phyloP scores from a whole-genome alignment of 202 grass and related monocot species.

The Setaria italica region DNA sequence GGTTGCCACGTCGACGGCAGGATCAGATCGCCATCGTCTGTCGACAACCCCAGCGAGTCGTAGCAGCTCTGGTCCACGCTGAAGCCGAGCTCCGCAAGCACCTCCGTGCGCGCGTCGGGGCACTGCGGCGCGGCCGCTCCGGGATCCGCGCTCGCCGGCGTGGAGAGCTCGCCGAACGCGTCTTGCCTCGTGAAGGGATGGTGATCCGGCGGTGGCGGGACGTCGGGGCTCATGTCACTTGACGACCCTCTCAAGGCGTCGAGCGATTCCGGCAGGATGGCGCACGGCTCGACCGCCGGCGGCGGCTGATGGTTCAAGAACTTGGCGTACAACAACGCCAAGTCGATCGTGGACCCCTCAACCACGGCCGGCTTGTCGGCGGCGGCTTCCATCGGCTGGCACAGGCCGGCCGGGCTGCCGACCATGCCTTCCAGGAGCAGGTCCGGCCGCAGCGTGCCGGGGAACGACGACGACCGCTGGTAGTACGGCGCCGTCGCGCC shows the following conservation, averaged over 20 bases:
- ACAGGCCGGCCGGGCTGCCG: slow-evolving; percentile 4
- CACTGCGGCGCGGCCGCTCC: slow-evolving; percentile 17
- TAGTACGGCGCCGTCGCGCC: slow-evolving; percentile 1
- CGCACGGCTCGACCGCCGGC: slow-evolving; percentile 2
- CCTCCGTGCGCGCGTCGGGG: background rate
- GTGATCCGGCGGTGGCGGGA: slow-evolving; percentile 1
- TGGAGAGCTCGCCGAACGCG: slow-evolving; percentile 37
- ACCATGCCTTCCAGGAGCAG: slow-evolving; percentile 67
- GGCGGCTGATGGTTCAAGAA: slow-evolving; percentile 61
- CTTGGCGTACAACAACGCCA: slow-evolving; percentile 80
- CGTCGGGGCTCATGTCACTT: slow-evolving; percentile 35
- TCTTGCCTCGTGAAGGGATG: slow-evolving; percentile 28
- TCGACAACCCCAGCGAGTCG: slow-evolving; percentile 55
- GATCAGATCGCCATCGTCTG: slow-evolving; percentile 51
- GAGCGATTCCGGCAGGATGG: slow-evolving; percentile 36
- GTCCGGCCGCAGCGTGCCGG: slow-evolving; percentile 63
- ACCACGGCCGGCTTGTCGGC: slow-evolving; percentile 10
- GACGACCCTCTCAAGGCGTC: slow-evolving; percentile 49
- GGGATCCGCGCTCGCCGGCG: slow-evolving; percentile 34
- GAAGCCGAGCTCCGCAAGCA: slow-evolving; percentile 50
- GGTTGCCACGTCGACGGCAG: slow-evolving; percentile 46
- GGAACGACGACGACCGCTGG: slow-evolving; percentile 13
- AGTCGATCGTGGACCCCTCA: slow-evolving; percentile 60
- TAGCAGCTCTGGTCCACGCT: slow-evolving; percentile 66
- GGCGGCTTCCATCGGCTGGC: background rate